Evolutionary conservation across 2,329 filamentous ascomycete genomes (phyloP).

Genomic region (Fusarium zealandicum): DNA sequence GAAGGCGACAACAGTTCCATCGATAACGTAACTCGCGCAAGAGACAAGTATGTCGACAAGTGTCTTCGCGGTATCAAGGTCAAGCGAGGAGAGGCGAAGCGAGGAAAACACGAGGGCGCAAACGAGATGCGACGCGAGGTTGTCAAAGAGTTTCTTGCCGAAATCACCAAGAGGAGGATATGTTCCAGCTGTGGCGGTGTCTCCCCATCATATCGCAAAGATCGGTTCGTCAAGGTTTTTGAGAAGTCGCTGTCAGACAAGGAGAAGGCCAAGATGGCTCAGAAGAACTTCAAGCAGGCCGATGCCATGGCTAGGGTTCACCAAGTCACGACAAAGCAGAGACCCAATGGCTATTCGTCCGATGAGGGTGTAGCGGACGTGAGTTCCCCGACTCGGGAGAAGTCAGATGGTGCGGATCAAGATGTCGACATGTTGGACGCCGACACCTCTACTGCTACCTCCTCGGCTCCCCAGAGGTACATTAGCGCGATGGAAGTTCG

Average conservation of each 20-base stretch:
- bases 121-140: conserved; percentile 77
- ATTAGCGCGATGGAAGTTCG: conserved; percentile 85
- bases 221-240: conserved; percentile 92
- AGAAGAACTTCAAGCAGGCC: conserved; percentile 68
- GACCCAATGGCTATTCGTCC: conserved; percentile 54
- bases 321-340: conserved; percentile 49
- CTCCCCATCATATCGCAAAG: conserved; percentile 85
- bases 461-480: conserved; percentile 67
- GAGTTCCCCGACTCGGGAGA: conserved; percentile 53
- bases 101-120: conserved; percentile 83
- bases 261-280: conserved; percentile 78
- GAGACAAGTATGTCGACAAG: conserved; percentile 74
- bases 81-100: conserved; percentile 57
- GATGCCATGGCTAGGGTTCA: conserved; percentile 68
- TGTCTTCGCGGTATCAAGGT: conserved; percentile 69
- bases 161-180: conserved; percentile 72
- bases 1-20: conserved; percentile 62
- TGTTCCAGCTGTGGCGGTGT: conserved; percentile 74
- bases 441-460: conserved; percentile 21
- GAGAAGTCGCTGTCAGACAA: conserved; percentile 79
- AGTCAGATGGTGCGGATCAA: conserved; percentile 56
- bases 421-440: conserved; percentile 46
- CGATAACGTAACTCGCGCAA: conserved; percentile 60
- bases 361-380: conserved; percentile 78
- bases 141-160: conserved; percentile 81